phyloP scores from a whole-genome alignment of 495 filamentous ascomycete species.

The Neurospora tetrasperma region DNA sequence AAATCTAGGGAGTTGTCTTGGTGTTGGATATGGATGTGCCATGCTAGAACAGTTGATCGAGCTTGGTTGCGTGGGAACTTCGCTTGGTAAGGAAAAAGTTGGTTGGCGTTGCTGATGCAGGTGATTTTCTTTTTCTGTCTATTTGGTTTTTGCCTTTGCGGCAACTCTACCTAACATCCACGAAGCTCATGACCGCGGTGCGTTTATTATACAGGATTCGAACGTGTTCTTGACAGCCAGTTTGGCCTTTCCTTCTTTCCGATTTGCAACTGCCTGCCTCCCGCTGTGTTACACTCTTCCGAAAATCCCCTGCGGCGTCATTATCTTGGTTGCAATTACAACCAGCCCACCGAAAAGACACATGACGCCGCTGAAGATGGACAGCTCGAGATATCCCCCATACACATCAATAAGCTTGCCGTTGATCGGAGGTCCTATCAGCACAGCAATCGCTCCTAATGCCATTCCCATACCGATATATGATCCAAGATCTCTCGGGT shows the following conservation, averaged over 20 bases:
- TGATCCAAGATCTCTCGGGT: slow-evolving; percentile 39
- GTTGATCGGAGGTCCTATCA: slow-evolving; percentile 46
- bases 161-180: too few species aligned
- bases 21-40: background rate
- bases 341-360: slow-evolving; percentile 23
- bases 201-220: background rate
- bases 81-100: background rate
- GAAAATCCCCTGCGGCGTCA: slow-evolving; percentile 21
- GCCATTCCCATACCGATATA: slow-evolving; percentile 47
- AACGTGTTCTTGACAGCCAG: background rate
- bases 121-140: background rate
- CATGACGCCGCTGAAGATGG: slow-evolving; percentile 39
- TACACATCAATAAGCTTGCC: slow-evolving; percentile 37
- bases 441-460: slow-evolving; percentile 28
- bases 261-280: background rate
- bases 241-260: background rate
- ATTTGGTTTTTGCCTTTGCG: background rate
- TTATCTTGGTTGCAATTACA: slow-evolving; percentile 20
- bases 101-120: background rate
- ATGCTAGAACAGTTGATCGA: background rate
- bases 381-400: slow-evolving; percentile 27
- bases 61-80: background rate
- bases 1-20: background rate
- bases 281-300: slow-evolving; percentile 10
- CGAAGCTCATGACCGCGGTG: background rate